Base-by-base conservation (phyloP, 441 rosid species). In the California macrophylla region DNA sequence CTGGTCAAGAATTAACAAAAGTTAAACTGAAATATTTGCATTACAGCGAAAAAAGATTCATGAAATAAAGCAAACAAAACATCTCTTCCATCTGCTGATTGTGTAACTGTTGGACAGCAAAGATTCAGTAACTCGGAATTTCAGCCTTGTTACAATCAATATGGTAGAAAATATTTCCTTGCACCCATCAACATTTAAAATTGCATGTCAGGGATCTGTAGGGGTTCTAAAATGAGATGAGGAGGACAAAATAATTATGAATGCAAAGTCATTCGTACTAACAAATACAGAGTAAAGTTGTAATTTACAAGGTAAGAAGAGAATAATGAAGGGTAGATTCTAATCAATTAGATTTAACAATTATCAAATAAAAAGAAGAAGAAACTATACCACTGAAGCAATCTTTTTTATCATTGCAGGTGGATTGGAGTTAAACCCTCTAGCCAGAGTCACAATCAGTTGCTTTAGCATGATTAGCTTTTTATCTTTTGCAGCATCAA, bases 401-500 rank as follows among this genome's bases (percentile, higher is more conserved):
- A 95, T 90, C 88, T 95, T 95, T 82, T 90, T 95, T 64, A 92
- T 86, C 82, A 88, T 81, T 45, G 88, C 87, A 70, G 96, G 91
- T 61, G 98, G 96, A 78, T 95, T 90, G 71, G 99, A 87, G 78
- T 81, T 85, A 81, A 89, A 72, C 72, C 98, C 99, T 81, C 84
- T 90, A 68, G 86, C 93, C 74, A 92, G 82, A 66, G 93, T 80
- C 75, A 77, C 76, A 75, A 88, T 88, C 85, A 90, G 82, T 81
- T 90, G 99, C 84, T 95, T 92, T 78, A 90, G 84, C 93, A 88
- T 89, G 36, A 85, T 87, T 71, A 95, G 84, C 82, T 91, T 95
- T 78, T 88, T 92, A 80, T 95, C 99, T 75, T 87, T 95, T 80
- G 82, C 81, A 70, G 82, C 72, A 83, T 95, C 98, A 52, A 95